Evolutionary conservation across 163 green algal genomes (phyloP).

Genomic region (Chloroidium sp.): DNA sequence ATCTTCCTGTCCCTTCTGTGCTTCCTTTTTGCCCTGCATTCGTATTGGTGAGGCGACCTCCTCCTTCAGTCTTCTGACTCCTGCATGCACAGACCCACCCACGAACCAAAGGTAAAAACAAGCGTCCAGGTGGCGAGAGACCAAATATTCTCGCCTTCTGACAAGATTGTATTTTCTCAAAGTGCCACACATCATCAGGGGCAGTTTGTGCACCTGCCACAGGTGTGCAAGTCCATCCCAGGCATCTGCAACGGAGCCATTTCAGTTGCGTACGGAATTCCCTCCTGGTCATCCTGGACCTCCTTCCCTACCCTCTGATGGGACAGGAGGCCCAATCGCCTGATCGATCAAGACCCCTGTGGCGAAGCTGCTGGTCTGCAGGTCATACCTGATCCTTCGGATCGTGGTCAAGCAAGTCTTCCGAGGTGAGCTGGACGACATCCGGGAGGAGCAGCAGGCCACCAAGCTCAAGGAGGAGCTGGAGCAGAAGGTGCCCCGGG

Average conservation of each 20-base stretch:
- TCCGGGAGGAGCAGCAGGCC: conserved; percentile 44
- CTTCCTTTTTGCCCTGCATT: conserved; percentile 72
- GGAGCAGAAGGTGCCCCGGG: too few relatives aligned
- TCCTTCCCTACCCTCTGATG: too few relatives aligned
- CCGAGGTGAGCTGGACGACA: conserved; percentile 43
- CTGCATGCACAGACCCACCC: not conserved
- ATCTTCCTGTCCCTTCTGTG: conserved; percentile 71
- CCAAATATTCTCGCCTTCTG: not conserved
- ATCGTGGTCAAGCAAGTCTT: conserved; percentile 48
- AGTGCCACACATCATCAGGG: too few relatives aligned
- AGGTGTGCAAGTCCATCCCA: too few relatives aligned
- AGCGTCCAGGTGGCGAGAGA: not conserved
- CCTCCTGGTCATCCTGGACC: too few relatives aligned
- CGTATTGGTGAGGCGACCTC: conserved; percentile 60
- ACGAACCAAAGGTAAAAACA: not conserved
- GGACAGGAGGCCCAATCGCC: too few relatives aligned
- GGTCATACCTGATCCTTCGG: conserved; percentile 75
- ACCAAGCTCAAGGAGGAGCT: too few relatives aligned
- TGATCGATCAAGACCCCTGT: not conserved
- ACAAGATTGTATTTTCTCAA: too few relatives aligned
- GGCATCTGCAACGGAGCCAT: too few relatives aligned
- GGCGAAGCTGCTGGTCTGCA: conserved; percentile 7
- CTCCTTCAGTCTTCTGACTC: not conserved
- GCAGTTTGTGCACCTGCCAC: too few relatives aligned
- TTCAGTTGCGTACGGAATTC: too few relatives aligned